Evolutionary conservation across 2,329 filamentous ascomycete species (phyloP).

Genomic region (Ceratocystis alfenasii): DNA sequence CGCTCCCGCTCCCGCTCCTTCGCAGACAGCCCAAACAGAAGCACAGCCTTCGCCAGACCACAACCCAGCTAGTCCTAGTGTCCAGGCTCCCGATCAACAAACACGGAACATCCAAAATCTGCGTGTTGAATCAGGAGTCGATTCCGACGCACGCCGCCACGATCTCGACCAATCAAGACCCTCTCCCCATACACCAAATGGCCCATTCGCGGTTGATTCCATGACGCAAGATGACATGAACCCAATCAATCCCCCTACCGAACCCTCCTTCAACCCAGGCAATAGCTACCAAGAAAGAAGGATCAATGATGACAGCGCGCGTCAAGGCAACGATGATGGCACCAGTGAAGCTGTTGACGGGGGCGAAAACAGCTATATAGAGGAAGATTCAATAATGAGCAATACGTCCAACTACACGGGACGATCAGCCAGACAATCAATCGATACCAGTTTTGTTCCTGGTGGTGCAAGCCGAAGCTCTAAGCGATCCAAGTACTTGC

Average conservation of each 20-base stretch:
- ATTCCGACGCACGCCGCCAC: background rate
- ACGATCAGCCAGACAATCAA: conserved; percentile 6
- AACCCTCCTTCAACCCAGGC: background rate
- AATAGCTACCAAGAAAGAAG: background rate
- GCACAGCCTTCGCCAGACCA: background rate
- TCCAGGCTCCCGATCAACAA: background rate
- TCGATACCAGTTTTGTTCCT: conserved; percentile 7
- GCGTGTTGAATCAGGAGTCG: background rate
- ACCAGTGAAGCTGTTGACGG: background rate
- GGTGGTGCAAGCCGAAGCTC: conserved; percentile 12
- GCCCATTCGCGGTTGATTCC: background rate
- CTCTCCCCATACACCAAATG: conserved; percentile 11
- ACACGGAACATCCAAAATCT: background rate
- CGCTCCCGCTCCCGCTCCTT: background rate
- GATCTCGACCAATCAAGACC: background rate
- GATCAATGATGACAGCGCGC: background rate
- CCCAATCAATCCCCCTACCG: conserved; percentile 3
- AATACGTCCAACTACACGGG: background rate
- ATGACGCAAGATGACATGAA: conserved; percentile 15
- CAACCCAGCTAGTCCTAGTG: background rate
- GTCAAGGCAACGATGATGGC: background rate
- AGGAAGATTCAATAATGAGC: conserved; percentile 18
- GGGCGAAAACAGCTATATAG: conserved; percentile 18
- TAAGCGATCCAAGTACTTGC: conserved; percentile 21
- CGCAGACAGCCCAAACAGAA: background rate